Evolutionary conservation across 768 basidiomycete species (phyloP), one percentile per base, ranked within the genome.

Genomic region (Lactarius indigo): DNA sequence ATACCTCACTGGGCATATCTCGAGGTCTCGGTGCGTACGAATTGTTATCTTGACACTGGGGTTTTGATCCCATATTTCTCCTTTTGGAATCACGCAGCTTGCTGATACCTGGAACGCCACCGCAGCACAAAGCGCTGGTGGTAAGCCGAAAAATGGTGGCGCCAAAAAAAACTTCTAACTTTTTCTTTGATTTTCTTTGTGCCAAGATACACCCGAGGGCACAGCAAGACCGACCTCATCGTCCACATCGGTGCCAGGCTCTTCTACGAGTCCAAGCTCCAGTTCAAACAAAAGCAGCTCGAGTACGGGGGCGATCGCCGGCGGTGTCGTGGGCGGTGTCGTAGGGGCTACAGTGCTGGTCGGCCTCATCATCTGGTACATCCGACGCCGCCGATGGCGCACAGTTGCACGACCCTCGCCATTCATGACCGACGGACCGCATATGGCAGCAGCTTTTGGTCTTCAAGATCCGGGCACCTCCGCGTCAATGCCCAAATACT

Each of bases 1-100:
- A 23, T 63, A 5, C 50, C 62, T 8, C 20, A 37, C 61, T 63
- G 57, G 61, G 61, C 57, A 5, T 66, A 52, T 44, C 30, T 66
- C n/a, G 23, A 42, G 12, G 30, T 54, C 4, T 31, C n/a, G n/a
- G 65, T 65, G 28, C 39, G 44, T 52, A 13, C n/a, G 28, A 5
- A n/a, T 15, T 55, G 41, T 28, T 61, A 47, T 57, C 35, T 37
- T 12, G 28, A 44, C 55, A 23, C 35, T 28, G 42, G 30, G 18
- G 15, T 15, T 31, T 31, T 35, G n/a, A n/a, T 20, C 23, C 6
- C 3, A 13, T 26, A 0, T 23, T 60, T 50, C 3, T 39, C 13
- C 5, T 10, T 37, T 37, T 37, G 35, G 39, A 57, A 39, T 57
- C 28, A 8, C 5, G 15, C 50, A 55, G 66, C 28, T 30, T 1